Base-by-base conservation (phyloP, 192 early-diverging fungal genomes). In the Kappamyces sp. region DNA sequence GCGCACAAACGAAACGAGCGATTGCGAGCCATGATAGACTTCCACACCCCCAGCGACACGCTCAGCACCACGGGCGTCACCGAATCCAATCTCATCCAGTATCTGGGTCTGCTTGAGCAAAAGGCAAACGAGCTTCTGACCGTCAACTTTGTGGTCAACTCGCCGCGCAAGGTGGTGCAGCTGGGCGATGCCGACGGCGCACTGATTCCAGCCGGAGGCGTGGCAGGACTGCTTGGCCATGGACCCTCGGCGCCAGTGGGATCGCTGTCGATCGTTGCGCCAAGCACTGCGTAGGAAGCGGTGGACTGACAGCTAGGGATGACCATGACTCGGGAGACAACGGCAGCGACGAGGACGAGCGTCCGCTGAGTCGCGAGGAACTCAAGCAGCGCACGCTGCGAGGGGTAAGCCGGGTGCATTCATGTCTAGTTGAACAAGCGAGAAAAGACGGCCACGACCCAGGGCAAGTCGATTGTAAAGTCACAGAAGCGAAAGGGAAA, bases 111-210 rank as follows among this genome's bases (percentile, higher is more conserved):
- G 7, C 60, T 80, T 40, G 78, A 80, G 58, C 74, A 74, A 39
- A 80, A 80, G 55, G 63, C 74, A 5, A 80, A 80, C 62, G 78
- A 80, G 49, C 64, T 80, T 1, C 60, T 80, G 32, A 80, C 74
- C 3, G 46, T 80, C n/a, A 61, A 80, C 59, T 75, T 70, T 65
- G 39, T 76, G 2, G 61, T 80, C 43, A 79, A 75, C 36, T 54
- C 65, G 4, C 78, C 75, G 33, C 74, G 69, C 54, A 80, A 80
- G 65, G 53, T 51, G 40, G 61, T 12, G 47, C 69, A 23, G 66
- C 69, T 34, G 40, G 47, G 42, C 61, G 60, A 47, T 36, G 10
- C 43, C 34, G 71, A 51, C 5, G 49, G 35, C 40, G 61, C 15
- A 4, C 40, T 40, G 10, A 23, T 68, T 33, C 46, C 67, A 40